phyloP scores from a whole-genome alignment of 2,329 filamentous ascomycete species.

The Botrytis tulipae region DNA sequence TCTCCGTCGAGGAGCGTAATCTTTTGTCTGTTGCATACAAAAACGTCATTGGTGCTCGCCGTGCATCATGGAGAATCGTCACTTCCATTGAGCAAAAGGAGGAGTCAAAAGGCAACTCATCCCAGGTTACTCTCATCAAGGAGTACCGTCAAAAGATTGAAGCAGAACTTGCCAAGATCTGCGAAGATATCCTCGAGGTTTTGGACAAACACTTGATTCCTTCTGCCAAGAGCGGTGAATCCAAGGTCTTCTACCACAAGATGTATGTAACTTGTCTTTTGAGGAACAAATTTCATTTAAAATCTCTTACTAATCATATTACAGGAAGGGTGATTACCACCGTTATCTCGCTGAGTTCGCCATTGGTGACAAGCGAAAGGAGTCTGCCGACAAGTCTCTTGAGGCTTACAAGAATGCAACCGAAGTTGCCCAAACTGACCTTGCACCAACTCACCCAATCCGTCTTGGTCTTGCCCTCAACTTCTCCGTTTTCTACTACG shows the following conservation, averaged over 20 bases:
- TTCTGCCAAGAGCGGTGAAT: constrained; percentile 91
- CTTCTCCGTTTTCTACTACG: constrained; percentile 99
- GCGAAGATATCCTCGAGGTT: constrained; percentile 93
- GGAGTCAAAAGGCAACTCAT: constrained; percentile 96
- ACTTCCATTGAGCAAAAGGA: constrained; percentile 99
- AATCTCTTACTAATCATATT: constrained; percentile 22
- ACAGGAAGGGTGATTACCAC: constrained; percentile 99
- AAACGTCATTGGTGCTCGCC: constrained; percentile 95
- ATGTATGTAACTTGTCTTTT: constrained; percentile 60
- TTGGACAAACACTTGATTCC: constrained; percentile 92
- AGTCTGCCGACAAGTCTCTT: constrained; percentile 87
- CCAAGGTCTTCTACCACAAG: constrained; percentile 99
- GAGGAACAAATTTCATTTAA: background rate
- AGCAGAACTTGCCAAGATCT: constrained; percentile 93
- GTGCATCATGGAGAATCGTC: constrained; percentile 97
- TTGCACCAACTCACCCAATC: constrained; percentile 96
- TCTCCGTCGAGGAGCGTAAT: constrained; percentile 94
- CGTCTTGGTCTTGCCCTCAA: constrained; percentile 95
- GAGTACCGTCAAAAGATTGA: constrained; percentile 99
- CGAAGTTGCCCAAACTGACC: constrained; percentile 96
- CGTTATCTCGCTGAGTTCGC: constrained; percentile 98
- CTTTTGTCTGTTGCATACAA: constrained; percentile 98
- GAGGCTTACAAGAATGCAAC: constrained; percentile 99
- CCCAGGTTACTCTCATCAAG: constrained; percentile 88
- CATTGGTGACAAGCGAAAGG: constrained; percentile 91